phyloP scores from a whole-genome alignment of 495 filamentous ascomycete genomes.

The Penicillium fimorum region DNA sequence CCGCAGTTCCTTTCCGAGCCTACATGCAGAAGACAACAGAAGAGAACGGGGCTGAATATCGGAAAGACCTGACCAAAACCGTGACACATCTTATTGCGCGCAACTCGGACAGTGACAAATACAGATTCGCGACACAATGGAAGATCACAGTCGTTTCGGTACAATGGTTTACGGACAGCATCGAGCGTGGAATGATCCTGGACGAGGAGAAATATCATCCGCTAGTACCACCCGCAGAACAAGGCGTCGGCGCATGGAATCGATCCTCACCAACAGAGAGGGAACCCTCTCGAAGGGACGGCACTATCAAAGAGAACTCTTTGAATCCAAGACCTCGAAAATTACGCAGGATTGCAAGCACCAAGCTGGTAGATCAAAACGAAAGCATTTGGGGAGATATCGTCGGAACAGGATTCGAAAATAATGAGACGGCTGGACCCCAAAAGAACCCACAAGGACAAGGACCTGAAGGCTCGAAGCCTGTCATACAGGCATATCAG shows the following conservation, averaged over 20 bases:
- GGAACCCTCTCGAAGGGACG: constrained; percentile 24
- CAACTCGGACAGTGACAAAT: constrained; percentile 80
- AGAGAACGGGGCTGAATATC: constrained; percentile 74
- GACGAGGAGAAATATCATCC: constrained; percentile 84
- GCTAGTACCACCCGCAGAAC: constrained; percentile 59
- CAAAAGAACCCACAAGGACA: constrained; percentile 33
- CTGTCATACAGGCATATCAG: constrained; percentile 36
- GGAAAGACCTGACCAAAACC: constrained; percentile 75
- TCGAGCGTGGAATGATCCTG: constrained; percentile 89
- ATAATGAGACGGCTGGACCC: constrained; percentile 24
- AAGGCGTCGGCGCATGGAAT: constrained; percentile 78
- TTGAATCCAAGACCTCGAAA: constrained; percentile 53
- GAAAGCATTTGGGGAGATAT: constrained; percentile 88
- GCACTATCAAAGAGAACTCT: constrained; percentile 17
- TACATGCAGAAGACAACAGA: constrained; percentile 62
- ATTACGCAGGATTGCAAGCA: constrained; percentile 75
- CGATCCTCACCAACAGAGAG: constrained; percentile 40
- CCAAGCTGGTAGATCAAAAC: constrained; percentile 73
- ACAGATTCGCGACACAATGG: constrained; percentile 79
- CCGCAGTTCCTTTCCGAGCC: constrained; percentile 61
- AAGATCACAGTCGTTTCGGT: constrained; percentile 70
- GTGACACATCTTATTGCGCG: constrained; percentile 86
- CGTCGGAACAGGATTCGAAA: constrained; percentile 53
- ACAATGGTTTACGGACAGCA: constrained; percentile 83
- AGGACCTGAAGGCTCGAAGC: constrained; percentile 24